Evolutionary conservation across 768 basidiomycete species (phyloP), one percentile per base, ranked within the genome.

Genomic region (Kwoniella mangroviensis): DNA sequence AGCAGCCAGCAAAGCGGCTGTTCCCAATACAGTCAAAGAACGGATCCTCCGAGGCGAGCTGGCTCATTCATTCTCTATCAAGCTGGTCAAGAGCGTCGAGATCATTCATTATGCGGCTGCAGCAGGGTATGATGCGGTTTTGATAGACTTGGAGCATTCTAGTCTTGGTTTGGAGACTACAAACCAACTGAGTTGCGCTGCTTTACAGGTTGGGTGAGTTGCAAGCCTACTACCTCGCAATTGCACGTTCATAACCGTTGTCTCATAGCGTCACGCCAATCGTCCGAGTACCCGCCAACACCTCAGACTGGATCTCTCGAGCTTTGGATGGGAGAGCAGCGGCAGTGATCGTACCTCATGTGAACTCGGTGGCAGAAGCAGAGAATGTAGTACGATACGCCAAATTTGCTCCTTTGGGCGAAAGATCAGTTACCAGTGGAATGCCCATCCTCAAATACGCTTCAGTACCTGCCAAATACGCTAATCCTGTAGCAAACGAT

Each of bases 141-240:
- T 80, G 28, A 73, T 80, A 28, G 73, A 80, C 51, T 63, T 80
- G 57, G 79, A 80, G 60, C 79, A 80, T 67, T 72, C 70, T 22
- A 56, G 63, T 17, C 69, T 78, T 21, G 70, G 73, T 5, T 62
- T 80, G 49, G 75, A 78, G 21, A 74, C 70, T 2, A 69, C 73
- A 4, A 75, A 73, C 21, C 72, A 75, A 51, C 65, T 80, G 9
- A 59, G 65, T 21, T 56, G 51, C 15, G 63, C 76, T 4, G 73
- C 73, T 12, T 57, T 78, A 10, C 55, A 70, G 10, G 67, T 67
- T 21, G 75, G 75, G 77, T 78, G 53, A 17, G 76, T 71, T 54
- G 28, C 28, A 4, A 13, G n/a, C 22, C 51, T 41, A 11, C 13
- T 17, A 17, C 11, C 21, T 22, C n/a, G 52, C 12, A 41, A 4